These are phyloP conservation scores for Penicillium psychrosexuale DNA, from an alignment of 2,329 filamentous ascomycete species.

Conservation along the genomic window DNA sequence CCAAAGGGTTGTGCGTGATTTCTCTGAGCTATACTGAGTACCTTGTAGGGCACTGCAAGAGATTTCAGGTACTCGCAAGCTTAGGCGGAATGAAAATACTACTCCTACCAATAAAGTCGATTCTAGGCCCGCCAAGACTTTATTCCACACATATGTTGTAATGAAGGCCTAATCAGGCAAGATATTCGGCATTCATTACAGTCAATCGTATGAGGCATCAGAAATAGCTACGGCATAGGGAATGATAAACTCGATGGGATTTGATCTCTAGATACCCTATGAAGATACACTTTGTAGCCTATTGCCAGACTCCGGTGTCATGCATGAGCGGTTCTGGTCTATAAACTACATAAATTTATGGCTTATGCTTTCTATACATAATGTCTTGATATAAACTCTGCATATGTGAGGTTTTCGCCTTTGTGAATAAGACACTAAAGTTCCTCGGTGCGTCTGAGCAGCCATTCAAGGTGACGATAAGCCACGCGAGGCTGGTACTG, in stretches of 20 bases:
- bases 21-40: neutral
- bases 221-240: too few relatives aligned
- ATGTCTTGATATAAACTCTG: neutral
- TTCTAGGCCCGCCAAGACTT: neutral
- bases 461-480: constrained; percentile 60
- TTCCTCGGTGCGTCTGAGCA: constrained; percentile 31
- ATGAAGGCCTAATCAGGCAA: neutral
- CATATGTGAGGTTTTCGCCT: neutral
- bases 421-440: constrained; percentile 11
- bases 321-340: too few relatives aligned
- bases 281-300: too few relatives aligned
- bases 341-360: too few relatives aligned
- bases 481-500: constrained; percentile 67
- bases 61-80: neutral
- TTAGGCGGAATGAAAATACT: neutral
- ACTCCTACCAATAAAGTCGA: too few relatives aligned
- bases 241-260: too few relatives aligned
- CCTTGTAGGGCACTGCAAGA: neutral
- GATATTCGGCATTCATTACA: neutral
- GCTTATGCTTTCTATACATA: neutral
- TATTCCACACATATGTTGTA: neutral
- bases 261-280: too few relatives aligned
- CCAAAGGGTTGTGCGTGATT: neutral
- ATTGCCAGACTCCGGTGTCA: too few relatives aligned
- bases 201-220: neutral